Conservation (phyloP, 768 basidiomycete species). For the Trametes coccinea region DNA sequence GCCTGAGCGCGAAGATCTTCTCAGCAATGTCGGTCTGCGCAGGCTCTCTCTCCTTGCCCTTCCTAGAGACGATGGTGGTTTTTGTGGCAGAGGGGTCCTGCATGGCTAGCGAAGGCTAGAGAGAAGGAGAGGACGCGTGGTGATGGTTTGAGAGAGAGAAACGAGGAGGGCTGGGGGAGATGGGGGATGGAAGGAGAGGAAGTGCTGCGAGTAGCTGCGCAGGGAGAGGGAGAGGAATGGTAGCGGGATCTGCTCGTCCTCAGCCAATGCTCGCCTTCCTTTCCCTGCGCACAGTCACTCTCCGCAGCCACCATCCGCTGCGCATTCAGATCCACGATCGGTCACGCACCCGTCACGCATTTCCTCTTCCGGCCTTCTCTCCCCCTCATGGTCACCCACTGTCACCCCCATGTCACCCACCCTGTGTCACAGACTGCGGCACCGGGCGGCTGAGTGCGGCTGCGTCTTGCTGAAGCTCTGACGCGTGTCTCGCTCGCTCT, state of each 20-base stretch:
- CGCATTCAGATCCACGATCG: conserved; percentile 26
- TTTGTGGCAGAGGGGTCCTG: conserved; percentile 23
- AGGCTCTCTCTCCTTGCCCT: conserved; percentile 37
- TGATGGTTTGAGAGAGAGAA: conserved; percentile 1
- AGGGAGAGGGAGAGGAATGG: conserved; percentile 23
- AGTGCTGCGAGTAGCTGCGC: conserved; percentile 24
- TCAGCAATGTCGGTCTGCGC: conserved; percentile 55
- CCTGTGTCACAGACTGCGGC: conserved; percentile 9
- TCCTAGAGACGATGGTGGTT: conserved; percentile 27
- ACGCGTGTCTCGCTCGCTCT: too few species aligned
- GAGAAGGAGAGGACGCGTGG: conserved; percentile 5
- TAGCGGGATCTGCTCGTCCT: conserved; percentile 15
- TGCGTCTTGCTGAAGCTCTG: too few species aligned
- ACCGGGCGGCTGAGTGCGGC: neutral
- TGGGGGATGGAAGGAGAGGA: conserved; percentile 14
- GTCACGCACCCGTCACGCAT: conserved; percentile 14
- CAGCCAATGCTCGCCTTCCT: too few species aligned
- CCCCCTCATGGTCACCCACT: conserved; percentile 1
- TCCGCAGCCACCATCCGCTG: conserved; percentile 27
- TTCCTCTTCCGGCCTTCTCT: neutral
- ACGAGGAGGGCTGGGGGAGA: neutral
- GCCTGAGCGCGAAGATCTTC: conserved; percentile 64
- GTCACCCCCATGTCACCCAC: conserved; percentile 6
- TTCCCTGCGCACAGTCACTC: conserved; percentile 19
- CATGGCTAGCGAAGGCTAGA: conserved; percentile 18